Evolutionary conservation across 2,329 filamentous ascomycete species (phyloP).

Genomic region (Cyclaneusma minus): DNA sequence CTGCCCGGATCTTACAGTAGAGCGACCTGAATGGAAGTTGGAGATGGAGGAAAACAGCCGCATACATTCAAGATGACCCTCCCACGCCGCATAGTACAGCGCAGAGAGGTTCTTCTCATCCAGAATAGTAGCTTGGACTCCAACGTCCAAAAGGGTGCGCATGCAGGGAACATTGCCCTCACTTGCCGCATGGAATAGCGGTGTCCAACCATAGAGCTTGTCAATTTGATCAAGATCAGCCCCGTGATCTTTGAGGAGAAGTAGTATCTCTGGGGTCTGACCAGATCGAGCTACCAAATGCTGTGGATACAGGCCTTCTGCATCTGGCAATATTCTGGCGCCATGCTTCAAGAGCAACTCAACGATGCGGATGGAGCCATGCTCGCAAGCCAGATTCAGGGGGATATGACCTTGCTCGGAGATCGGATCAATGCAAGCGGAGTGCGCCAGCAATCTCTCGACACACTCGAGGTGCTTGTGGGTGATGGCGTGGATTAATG

Average conservation of each 20-base stretch:
- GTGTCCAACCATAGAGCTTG: slow-evolving; percentile 95
- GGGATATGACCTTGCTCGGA: slow-evolving; percentile 87
- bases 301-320: slow-evolving; percentile 92
- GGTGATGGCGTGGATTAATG: slow-evolving; percentile 87
- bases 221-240: slow-evolving; percentile 85
- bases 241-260: slow-evolving; percentile 70
- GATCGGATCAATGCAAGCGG: slow-evolving; percentile 72
- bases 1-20: slow-evolving; percentile 10
- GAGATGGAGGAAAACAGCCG: slow-evolving; percentile 53
- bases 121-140: slow-evolving; percentile 61
- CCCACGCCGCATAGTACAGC: slow-evolving; percentile 98
- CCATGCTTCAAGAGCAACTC: slow-evolving; percentile 69
- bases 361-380: slow-evolving; percentile 74
- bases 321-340: slow-evolving; percentile 77
- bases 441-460: slow-evolving; percentile 56
- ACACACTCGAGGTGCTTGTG: slow-evolving; percentile 73
- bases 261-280: slow-evolving; percentile 61
- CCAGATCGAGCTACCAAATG: slow-evolving; percentile 87
- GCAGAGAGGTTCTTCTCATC: slow-evolving; percentile 90
- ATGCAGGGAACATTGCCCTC: slow-evolving; percentile 89
- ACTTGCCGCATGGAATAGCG: slow-evolving; percentile 87
- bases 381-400: slow-evolving; percentile 86
- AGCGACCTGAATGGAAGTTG: slow-evolving; percentile 4
- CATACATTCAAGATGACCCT: slow-evolving; percentile 92
- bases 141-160: slow-evolving; percentile 62